These are phyloP conservation scores for Melastoma candidum DNA, from an alignment of 441 rosid species.

Conservation along the genomic window DNA sequence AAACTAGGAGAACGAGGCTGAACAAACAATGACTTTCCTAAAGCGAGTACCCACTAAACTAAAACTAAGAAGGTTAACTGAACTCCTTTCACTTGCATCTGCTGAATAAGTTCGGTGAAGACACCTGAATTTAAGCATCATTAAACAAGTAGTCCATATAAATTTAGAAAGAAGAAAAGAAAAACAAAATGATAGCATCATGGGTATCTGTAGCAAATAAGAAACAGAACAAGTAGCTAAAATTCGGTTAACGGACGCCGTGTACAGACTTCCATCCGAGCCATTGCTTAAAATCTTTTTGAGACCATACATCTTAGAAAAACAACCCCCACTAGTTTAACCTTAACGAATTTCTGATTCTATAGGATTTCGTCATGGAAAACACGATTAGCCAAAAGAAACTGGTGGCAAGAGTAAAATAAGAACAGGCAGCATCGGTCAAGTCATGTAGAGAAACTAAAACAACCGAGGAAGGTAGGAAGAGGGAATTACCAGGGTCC, in stretches of 20 bases:
- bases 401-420: slow-evolving; percentile 32
- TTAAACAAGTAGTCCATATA: background rate
- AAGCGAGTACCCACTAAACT: background rate
- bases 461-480: too few species aligned
- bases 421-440: slow-evolving; percentile 96
- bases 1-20: slow-evolving; percentile 5
- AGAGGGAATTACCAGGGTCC: slow-evolving; percentile 64
- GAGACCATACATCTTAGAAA: too few species aligned
- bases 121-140: slow-evolving; percentile 44
- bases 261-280: too few species aligned
- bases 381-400: background rate
- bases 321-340: too few species aligned
- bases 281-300: too few species aligned
- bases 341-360: too few species aligned
- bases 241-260: too few species aligned
- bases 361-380: too few species aligned
- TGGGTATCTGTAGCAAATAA: too few species aligned
- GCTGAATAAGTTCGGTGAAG: slow-evolving; percentile 97
- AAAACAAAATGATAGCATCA: background rate
- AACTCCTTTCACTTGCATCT: slow-evolving; percentile 93
- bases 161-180: background rate
- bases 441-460: background rate
- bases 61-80: slow-evolving; percentile 40
- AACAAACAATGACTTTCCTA: background rate
- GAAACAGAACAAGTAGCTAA: too few species aligned